Percentiles rank a stretch among this genome's conserved stretches.
phyloP scores from a whole-genome alignment of 768 basidiomycete species.

The Lyophyllum semitale region DNA sequence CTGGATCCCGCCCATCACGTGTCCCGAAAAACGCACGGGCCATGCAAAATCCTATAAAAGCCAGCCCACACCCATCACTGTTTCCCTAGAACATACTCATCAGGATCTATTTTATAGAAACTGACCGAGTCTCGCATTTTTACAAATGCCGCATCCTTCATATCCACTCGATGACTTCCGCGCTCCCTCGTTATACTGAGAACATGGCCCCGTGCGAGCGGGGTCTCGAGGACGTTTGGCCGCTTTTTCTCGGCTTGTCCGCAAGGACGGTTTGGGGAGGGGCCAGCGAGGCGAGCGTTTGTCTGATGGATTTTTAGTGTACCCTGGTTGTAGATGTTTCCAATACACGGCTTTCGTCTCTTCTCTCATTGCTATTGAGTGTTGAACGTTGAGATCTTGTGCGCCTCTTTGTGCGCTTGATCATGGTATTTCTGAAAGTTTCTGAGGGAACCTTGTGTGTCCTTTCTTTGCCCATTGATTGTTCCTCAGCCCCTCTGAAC shows the following conservation, averaged over 20 bases:
- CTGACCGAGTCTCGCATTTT: conserved; percentile 32
- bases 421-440: no score
- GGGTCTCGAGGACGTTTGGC: conserved; percentile 30
- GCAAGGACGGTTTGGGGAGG: conserved; percentile 8
- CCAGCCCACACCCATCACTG: background rate
- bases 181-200: conserved; percentile 27
- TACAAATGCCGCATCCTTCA: conserved; percentile 30
- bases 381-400: background rate
- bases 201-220: conserved; percentile 19
- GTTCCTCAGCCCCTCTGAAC: no score
- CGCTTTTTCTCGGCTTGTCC: conserved; percentile 3
- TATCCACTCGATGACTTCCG: conserved; percentile 28
- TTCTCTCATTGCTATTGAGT: background rate
- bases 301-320: conserved; percentile 22
- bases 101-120: conserved; percentile 32
- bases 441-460: no score
- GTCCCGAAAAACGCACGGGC: conserved; percentile 21
- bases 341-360: background rate
- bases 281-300: conserved; percentile 23
- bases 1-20: conserved; percentile 11
- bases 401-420: no score
- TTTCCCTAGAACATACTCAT: conserved; percentile 29
- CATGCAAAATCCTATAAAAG: conserved; percentile 16
- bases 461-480: no score
- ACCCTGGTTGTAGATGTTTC: background rate